phyloP scores from a whole-genome alignment of 495 filamentous ascomycete species.

The Penicillium longicatenatum region DNA sequence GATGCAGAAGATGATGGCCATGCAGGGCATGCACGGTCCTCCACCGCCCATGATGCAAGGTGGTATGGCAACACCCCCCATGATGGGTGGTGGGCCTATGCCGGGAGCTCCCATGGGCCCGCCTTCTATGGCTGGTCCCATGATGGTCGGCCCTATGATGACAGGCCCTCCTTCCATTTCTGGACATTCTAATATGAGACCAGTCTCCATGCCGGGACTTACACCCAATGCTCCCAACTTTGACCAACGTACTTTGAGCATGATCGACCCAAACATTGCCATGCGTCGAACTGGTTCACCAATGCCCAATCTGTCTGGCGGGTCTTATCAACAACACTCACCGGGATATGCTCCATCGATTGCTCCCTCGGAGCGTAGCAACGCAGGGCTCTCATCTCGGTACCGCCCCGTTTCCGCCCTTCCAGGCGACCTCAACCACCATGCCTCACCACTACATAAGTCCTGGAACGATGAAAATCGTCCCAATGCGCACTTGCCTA shows the following conservation, averaged over 20 bases:
- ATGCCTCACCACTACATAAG: slow-evolving; percentile 50
- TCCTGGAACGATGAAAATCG: slow-evolving; percentile 52
- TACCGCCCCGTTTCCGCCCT: slow-evolving; percentile 82
- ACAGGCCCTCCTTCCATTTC: slow-evolving; percentile 19
- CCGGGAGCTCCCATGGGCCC: slow-evolving; percentile 1
- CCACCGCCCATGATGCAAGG: slow-evolving; percentile 24
- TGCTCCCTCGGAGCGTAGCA: slow-evolving; percentile 92
- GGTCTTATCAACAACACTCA: not conserved
- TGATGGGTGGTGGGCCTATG: slow-evolving; percentile 25
- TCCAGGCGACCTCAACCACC: slow-evolving; percentile 40
- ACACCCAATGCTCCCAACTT: slow-evolving; percentile 15
- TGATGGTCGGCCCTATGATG: slow-evolving; percentile 1
- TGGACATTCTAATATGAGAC: slow-evolving; percentile 32
- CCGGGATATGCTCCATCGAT: slow-evolving; percentile 68
- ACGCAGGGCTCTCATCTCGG: slow-evolving; percentile 83
- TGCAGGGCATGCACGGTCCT: slow-evolving; percentile 50
- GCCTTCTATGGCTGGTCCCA: slow-evolving; percentile 16
- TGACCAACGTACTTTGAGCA: slow-evolving; percentile 70
- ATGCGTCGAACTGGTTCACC: slow-evolving; percentile 48
- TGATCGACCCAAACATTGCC: slow-evolving; percentile 73
- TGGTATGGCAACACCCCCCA: slow-evolving; percentile 17
- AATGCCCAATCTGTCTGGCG: slow-evolving; percentile 33
- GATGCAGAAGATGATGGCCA: slow-evolving; percentile 77
- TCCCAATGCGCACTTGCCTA: slow-evolving; percentile 23
- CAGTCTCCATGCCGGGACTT: slow-evolving; percentile 44